A percentile compares a stretch with the other conserved stretches of the same genome.
Evolutionary conservation across 495 filamentous ascomycete species (phyloP).

Genomic region (Aspergillus heteromorphus): DNA sequence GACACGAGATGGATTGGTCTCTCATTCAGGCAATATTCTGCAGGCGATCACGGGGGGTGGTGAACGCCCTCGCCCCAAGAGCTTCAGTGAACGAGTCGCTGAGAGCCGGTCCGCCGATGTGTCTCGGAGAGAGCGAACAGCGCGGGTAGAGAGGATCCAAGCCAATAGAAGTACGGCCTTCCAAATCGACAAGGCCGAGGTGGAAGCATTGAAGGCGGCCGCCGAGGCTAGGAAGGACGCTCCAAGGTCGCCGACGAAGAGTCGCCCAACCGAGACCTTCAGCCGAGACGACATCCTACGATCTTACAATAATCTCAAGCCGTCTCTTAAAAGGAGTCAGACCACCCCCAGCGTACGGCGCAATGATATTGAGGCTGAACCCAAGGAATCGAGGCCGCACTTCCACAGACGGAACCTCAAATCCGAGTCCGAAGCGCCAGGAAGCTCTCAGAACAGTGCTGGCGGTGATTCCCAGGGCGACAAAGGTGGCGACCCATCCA

Average conservation of each 20-base stretch:
- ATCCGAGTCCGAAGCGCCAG: slow-evolving; percentile 23
- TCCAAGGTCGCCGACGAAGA: slow-evolving; percentile 38
- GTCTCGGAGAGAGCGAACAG: slow-evolving; percentile 41
- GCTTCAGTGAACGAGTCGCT: slow-evolving; percentile 83
- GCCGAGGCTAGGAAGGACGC: slow-evolving; percentile 41
- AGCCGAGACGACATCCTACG: slow-evolving; percentile 61
- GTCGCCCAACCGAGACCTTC: slow-evolving; percentile 45
- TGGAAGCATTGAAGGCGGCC: slow-evolving; percentile 58
- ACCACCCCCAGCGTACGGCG: slow-evolving; percentile 44
- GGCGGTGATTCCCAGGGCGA: slow-evolving; percentile 10
- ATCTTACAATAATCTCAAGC: slow-evolving; percentile 26
- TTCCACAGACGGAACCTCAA: slow-evolving; percentile 24
- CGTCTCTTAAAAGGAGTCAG: slow-evolving; percentile 44
- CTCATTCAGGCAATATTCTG: slow-evolving; percentile 21
- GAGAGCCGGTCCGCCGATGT: slow-evolving; percentile 52
- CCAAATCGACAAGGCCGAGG: slow-evolving; percentile 56
- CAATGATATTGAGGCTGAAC: slow-evolving; percentile 7
- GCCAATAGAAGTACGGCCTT: slow-evolving; percentile 69
- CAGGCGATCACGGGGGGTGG: slow-evolving; percentile 8
- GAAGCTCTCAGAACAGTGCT: slow-evolving; percentile 9
- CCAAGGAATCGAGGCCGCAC: slow-evolving; percentile 17
- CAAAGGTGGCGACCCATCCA: slow-evolving; percentile 32
- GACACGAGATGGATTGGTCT: slow-evolving; percentile 21
- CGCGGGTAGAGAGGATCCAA: slow-evolving; percentile 48
- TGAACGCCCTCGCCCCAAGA: slow-evolving; percentile 42